These are phyloP conservation scores for Tricholoma flavovirens DNA, from an alignment of 768 basidiomycete species.

Conservation along the genomic window DNA sequence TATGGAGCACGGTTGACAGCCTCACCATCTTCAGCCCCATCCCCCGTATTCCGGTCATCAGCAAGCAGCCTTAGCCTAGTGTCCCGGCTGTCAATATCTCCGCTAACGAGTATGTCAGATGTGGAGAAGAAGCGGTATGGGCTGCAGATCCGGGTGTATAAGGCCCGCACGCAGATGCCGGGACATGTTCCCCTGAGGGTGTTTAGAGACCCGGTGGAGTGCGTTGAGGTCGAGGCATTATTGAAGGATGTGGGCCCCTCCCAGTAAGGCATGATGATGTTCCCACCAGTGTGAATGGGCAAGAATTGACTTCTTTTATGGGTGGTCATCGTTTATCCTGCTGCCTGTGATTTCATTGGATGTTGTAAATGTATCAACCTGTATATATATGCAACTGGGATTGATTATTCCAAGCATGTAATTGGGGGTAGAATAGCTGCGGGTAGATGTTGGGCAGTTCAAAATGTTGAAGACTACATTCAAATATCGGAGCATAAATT, in stretches of 20 bases:
- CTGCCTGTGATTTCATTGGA: too few relatives aligned
- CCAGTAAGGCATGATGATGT: too few relatives aligned
- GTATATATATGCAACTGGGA: too few relatives aligned
- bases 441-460: too few relatives aligned
- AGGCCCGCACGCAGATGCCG: constrained; percentile 56
- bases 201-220: constrained; percentile 65
- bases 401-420: too few relatives aligned
- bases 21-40: not conserved
- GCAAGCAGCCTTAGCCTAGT: not conserved
- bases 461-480: too few relatives aligned
- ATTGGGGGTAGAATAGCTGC: too few relatives aligned
- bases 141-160: constrained; percentile 60
- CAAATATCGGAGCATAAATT: too few relatives aligned
- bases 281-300: too few relatives aligned
- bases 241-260: constrained; percentile 21
- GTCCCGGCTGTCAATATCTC: constrained; percentile 4
- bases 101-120: constrained; percentile 30
- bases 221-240: constrained; percentile 52
- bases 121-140: constrained; percentile 51
- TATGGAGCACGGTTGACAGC: not conserved
- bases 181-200: constrained; percentile 52
- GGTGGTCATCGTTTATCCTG: too few relatives aligned
- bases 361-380: too few relatives aligned
- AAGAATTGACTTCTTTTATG: too few relatives aligned
- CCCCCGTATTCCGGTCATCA: constrained; percentile 10